Evolutionary conservation across 306 rosid species (phyloP), one percentile per base, ranked within the genome.

Genomic region (Cucurbita pepo): DNA sequence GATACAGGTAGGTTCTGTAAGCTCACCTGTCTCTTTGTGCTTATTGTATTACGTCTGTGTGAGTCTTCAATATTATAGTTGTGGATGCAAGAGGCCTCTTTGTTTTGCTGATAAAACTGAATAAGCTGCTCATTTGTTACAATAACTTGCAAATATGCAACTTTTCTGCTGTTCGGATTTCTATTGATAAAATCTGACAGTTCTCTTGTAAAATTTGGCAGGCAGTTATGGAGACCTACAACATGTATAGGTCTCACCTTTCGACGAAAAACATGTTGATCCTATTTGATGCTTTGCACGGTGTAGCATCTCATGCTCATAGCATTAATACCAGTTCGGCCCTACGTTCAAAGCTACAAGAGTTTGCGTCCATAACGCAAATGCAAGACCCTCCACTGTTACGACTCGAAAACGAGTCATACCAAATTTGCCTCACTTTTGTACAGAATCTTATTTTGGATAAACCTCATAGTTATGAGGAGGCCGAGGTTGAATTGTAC

Each of bases 381-480:
- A 95, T 95, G 97, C 99, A 91, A 83, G 99, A 95, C 73, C 99
- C 99, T 47, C 99, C 99, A 10, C 77, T 95, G 62, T 80, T 95
- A 73, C 99, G 99, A 21, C 94, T 95, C 21, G 99, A 95, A 81
- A 95, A 87, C 5, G 99, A 91, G 69, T 84, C 99, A 1, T 95
- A 88, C 84, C 97, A 95, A 83, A 83, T 79, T 60, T 91, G 97
- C 87, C 97, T 95, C 72, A 85, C 99, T 53, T 85, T 88, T 67
- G 77, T 95, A 81, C 96, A 89, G 80, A 91, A 91, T 83, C 97
- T 95, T 70, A 58, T 83, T 34, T 64, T 81, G 79, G 99, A 95
- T 80, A 77, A 85, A 60, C 97, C 96, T 79, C 80, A 72, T 58
- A 71, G 70, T 77, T 88, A 83, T 48, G 84, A 84, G 62, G 95